phyloP scores from a whole-genome alignment of 352 stramenopile genomes.

The Phytophthora crassamura region DNA sequence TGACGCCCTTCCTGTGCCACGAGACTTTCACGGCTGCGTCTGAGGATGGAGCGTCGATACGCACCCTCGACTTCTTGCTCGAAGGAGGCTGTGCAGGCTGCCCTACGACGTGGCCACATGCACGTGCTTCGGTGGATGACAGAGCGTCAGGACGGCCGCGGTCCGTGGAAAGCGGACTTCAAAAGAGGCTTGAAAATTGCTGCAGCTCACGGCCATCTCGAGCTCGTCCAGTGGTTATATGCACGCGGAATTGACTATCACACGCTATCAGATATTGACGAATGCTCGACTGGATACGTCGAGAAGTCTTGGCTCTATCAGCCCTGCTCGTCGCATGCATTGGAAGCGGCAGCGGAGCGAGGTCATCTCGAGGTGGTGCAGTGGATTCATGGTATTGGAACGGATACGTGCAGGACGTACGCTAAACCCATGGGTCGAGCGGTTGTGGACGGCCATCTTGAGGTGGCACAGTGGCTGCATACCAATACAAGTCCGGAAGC shows the following conservation, averaged over 20 bases:
- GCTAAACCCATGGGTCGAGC: not conserved
- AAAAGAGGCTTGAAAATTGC: not conserved
- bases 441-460: not conserved
- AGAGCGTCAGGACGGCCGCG: not conserved
- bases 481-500: not conserved
- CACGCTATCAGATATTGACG: not conserved
- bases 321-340: not conserved
- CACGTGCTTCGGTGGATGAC: conserved; percentile 19
- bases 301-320: not conserved
- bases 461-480: conserved; percentile 1
- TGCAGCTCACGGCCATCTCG: conserved; percentile 6
- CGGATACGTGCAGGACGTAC: too few species aligned
- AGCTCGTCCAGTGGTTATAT: not conserved
- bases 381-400: too few species aligned
- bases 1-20: conserved; percentile 2
- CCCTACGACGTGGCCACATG: conserved; percentile 1
- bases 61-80: conserved; percentile 7
- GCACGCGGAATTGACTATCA: not conserved
- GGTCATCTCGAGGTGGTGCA: conserved; percentile 10
- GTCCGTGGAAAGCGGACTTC: conserved; percentile 10
- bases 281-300: not conserved
- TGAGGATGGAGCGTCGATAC: not conserved
- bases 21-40: conserved; percentile 14
- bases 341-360: not conserved
- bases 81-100: not conserved